These are phyloP conservation scores for Anethum foeniculum DNA, from an alignment of 140 eudicot genomes.

Conservation along the genomic window DNA sequence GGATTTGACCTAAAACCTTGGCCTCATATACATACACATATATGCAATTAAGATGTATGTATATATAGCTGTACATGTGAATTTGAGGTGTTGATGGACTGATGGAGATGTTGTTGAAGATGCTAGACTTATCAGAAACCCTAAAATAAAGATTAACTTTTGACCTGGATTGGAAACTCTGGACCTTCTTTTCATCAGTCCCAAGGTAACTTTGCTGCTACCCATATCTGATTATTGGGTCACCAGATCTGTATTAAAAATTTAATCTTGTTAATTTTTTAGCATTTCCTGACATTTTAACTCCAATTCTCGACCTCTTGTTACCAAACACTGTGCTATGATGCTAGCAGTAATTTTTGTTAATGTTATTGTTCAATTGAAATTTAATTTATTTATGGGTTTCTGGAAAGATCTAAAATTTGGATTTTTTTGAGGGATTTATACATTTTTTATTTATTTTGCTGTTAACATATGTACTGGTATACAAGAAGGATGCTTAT, in stretches of 20 bases:
- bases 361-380: neutral
- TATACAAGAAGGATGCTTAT: neutral
- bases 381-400: neutral
- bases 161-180: neutral
- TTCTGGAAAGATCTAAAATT: neutral
- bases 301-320: neutral
- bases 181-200: conserved; percentile 11
- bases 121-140: conserved; percentile 29
- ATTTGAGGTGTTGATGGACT: neutral
- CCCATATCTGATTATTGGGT: neutral
- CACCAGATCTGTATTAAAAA: conserved; percentile 5
- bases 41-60: neutral
- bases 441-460: neutral
- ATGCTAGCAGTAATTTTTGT: neutral
- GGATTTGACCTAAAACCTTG: neutral
- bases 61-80: neutral
- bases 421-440: neutral
- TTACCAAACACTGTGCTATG: neutral
- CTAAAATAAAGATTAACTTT: conserved; percentile 13
- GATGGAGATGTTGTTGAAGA: conserved; percentile 7
- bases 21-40: neutral
- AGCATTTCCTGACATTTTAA: neutral
- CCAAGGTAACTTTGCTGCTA: conserved; percentile 20
- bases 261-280: neutral
- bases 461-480: neutral